Evolutionary conservation across 306 rosid species (phyloP).

Genomic region (Gastrolobium villosum): DNA sequence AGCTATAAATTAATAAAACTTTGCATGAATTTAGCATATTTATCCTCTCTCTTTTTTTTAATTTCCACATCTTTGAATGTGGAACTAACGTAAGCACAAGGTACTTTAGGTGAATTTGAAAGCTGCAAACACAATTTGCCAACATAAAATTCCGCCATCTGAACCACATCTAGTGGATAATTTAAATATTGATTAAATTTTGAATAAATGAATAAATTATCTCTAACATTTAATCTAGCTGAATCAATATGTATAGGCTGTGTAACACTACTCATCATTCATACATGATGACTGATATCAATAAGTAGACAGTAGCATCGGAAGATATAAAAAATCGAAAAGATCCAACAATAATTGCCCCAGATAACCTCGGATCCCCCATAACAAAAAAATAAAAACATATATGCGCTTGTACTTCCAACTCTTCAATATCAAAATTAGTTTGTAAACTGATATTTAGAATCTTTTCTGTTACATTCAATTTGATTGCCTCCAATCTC

Average conservation of each 20-base stretch:
- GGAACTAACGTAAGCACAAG: background rate
- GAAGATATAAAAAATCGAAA: background rate
- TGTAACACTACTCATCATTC: background rate
- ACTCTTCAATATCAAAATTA: conserved; percentile 40
- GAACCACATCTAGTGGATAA: background rate
- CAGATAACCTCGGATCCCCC: background rate
- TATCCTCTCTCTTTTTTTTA: too few species aligned
- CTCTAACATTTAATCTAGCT: background rate
- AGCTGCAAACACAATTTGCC: too few species aligned
- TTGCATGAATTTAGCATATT: too few species aligned
- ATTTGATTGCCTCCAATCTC: conserved; percentile 37
- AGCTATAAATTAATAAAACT: too few species aligned
- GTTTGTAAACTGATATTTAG: conserved; percentile 33
- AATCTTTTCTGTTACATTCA: conserved; percentile 33
- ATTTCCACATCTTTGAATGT: background rate
- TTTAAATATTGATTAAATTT: background rate
- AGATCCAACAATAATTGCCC: background rate
- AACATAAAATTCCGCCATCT: background rate
- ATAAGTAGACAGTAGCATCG: background rate
- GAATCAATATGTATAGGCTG: background rate
- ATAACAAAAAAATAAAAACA: background rate
- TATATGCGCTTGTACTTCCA: background rate
- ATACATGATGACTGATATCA: background rate
- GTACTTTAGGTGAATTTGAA: too few species aligned
- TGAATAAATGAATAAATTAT: background rate